These are phyloP conservation scores for Populus hybrid DNA, from an alignment of 441 rosid genomes.

Conservation along the genomic window DNA sequence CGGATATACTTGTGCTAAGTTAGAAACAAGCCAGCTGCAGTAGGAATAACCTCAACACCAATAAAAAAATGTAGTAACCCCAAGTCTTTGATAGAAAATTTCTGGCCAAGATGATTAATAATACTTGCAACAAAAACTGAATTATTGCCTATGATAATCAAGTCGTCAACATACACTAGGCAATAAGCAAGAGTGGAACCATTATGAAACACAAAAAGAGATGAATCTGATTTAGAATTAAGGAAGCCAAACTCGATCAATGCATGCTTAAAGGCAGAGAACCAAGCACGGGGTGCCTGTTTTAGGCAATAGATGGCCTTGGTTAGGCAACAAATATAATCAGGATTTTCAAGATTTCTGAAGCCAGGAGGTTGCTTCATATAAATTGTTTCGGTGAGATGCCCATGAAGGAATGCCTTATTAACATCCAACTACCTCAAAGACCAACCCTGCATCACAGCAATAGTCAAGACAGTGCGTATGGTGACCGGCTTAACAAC, in stretches of 20 bases:
- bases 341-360: accelerated
- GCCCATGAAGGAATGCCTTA: neutral
- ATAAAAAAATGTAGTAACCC: neutral
- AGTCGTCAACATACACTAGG: neutral
- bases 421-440: no score
- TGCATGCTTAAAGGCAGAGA: neutral
- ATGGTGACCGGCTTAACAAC: neutral
- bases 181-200: neutral
- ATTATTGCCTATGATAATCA: no score
- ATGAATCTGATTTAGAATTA: neutral
- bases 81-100: neutral
- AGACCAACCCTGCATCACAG: neutral
- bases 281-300: neutral
- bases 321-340: neutral
- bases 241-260: accelerated
- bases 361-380: neutral
- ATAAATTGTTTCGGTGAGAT: accelerated
- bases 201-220: neutral
- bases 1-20: no score
- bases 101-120: neutral
- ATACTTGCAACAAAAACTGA: neutral
- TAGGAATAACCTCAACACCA: neutral
- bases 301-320: neutral
- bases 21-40: no score
- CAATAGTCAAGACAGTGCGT: neutral